A percentile compares a stretch with the other conserved stretches of the same genome.
These are phyloP conservation scores for Physaria fendleri DNA, from an alignment of 345 rosid genomes.

Conservation along the genomic window DNA sequence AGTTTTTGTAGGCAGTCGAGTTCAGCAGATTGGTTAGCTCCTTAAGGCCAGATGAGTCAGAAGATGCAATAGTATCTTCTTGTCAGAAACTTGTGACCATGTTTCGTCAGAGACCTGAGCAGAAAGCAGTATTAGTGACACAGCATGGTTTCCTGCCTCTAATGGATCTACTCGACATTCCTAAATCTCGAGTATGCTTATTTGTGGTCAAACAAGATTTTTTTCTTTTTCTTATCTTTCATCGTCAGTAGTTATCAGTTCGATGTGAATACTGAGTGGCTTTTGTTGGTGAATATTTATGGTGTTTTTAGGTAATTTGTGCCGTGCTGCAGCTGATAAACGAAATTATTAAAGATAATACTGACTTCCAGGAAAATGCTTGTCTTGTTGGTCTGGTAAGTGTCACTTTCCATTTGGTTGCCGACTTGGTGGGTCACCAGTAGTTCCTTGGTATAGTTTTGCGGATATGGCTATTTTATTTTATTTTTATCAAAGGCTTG, in stretches of 20 bases:
- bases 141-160: conserved; percentile 94
- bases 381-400: conserved; percentile 93
- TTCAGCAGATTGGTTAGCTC: conserved; percentile 77
- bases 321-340: conserved; percentile 89
- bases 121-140: conserved; percentile 72
- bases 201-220: conserved; percentile 13
- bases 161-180: conserved; percentile 82
- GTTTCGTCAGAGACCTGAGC: conserved; percentile 89
- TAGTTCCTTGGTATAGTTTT: not conserved
- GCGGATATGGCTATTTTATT: not conserved
- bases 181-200: conserved; percentile 65
- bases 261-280: not conserved
- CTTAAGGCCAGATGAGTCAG: conserved; percentile 75
- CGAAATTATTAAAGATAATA: conserved; percentile 71
- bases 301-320: conserved; percentile 64
- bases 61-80: conserved; percentile 82
- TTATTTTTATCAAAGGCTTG: not conserved
- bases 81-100: conserved; percentile 73
- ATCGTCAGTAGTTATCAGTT: conserved; percentile 4
- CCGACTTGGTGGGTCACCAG: not conserved
- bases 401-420: conserved; percentile 14
- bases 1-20: conserved; percentile 78
- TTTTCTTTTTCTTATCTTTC: not conserved
- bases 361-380: conserved; percentile 92
- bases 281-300: conserved; percentile 10